phyloP scores from a whole-genome alignment of 257 asterid species.

The Nicotiana knightiana region DNA sequence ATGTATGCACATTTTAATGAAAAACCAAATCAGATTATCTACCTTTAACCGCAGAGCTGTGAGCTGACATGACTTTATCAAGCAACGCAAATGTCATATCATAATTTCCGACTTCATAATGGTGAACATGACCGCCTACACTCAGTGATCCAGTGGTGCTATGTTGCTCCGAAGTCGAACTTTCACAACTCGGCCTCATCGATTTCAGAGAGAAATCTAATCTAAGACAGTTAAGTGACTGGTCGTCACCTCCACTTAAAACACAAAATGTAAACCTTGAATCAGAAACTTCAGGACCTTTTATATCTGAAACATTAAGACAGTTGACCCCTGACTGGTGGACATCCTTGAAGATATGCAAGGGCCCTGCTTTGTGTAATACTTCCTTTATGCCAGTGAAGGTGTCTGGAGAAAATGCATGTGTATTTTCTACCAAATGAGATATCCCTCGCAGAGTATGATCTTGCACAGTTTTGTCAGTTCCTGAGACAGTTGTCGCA shows the following conservation, averaged over 20 bases:
- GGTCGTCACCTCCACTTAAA: constrained; percentile 97
- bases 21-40: not conserved
- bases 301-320: constrained; percentile 50
- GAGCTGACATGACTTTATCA: constrained; percentile 72
- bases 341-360: constrained; percentile 45
- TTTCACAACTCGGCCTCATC: constrained; percentile 21
- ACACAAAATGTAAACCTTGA: constrained; percentile 38
- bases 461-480: constrained; percentile 27
- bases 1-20: not conserved
- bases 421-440: constrained; percentile 19
- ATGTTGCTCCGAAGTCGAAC: constrained; percentile 11
- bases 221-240: constrained; percentile 63
- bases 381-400: constrained; percentile 8
- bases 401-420: constrained; percentile 4
- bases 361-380: constrained; percentile 31
- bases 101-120: constrained; percentile 37
- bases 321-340: constrained; percentile 98
- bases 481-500: constrained; percentile 14
- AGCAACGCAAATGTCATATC: constrained; percentile 35
- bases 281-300: constrained; percentile 30
- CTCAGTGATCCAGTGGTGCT: constrained; percentile 17
- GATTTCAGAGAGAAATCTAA: constrained; percentile 40
- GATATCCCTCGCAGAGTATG: constrained; percentile 20
- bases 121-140: constrained; percentile 13
- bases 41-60: constrained; percentile 95